A percentile compares a stretch with the other conserved stretches of the same genome.
These are phyloP conservation scores for Chimonanthus salicifolius DNA, from an alignment of 164 flowering plant genomes.

Conservation along the genomic window DNA sequence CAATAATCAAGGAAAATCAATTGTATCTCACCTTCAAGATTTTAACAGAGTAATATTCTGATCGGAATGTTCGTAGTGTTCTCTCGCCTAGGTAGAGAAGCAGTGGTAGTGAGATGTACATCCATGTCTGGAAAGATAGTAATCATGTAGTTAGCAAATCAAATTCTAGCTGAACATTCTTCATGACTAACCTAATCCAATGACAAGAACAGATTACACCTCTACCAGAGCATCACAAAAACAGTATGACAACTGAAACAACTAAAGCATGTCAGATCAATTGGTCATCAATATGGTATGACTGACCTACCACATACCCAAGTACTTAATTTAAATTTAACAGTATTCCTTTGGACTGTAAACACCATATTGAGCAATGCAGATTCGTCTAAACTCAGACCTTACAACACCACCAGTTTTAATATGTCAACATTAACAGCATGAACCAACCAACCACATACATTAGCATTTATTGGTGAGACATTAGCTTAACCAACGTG, in stretches of 20 bases:
- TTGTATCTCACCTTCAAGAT: constrained; percentile 55
- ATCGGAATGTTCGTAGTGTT: constrained; percentile 57
- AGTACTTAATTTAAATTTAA: background rate
- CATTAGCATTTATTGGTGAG: background rate
- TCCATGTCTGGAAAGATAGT: constrained; percentile 68
- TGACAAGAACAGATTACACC: background rate
- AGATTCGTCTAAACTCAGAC: too few species aligned
- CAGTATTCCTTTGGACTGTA: background rate
- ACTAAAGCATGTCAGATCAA: background rate
- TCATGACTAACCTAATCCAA: background rate
- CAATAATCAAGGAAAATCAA: background rate
- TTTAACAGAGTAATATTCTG: constrained; percentile 57
- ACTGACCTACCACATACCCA: background rate
- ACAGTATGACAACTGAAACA: too few species aligned
- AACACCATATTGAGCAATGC: too few species aligned
- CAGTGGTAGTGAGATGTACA: constrained; percentile 78
- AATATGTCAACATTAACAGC: too few species aligned
- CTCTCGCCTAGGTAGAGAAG: constrained; percentile 76
- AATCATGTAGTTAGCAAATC: background rate
- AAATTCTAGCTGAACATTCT: background rate
- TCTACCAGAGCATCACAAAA: background rate
- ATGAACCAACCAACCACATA: background rate
- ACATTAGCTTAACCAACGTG: background rate
- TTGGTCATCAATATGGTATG: background rate
- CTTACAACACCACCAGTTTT: too few species aligned